Conservation (phyloP, 1,284 basidiomycete genomes). For the Tilletia setariae region DNA sequence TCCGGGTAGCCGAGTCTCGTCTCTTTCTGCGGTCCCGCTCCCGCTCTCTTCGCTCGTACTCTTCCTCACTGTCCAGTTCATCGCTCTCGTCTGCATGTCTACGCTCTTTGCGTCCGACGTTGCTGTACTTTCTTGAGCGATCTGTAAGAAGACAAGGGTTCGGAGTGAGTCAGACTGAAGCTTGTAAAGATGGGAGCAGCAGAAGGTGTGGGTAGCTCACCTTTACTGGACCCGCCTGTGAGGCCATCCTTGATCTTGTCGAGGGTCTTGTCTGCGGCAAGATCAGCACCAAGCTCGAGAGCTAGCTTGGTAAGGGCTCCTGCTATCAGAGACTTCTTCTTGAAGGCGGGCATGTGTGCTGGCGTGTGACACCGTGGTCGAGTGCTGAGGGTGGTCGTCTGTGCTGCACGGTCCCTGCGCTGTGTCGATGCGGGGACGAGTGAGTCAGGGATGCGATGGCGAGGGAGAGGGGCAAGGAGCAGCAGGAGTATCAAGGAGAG, state of each 20-base stretch:
- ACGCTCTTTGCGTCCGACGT: slow-evolving; percentile 4
- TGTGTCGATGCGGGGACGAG: too few species aligned
- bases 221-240: not conserved
- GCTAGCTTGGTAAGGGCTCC: slow-evolving; percentile 8
- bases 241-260: not conserved
- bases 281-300: not conserved
- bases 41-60: slow-evolving; percentile 2
- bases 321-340: not conserved
- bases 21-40: slow-evolving; percentile 1
- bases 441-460: too few species aligned
- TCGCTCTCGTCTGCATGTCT: slow-evolving; percentile 2
- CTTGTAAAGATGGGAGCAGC: not conserved
- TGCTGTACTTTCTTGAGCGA: not conserved
- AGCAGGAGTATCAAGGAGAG: too few species aligned
- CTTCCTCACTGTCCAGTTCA: not conserved
- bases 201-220: not conserved
- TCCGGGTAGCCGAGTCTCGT: not conserved
- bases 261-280: slow-evolving; percentile 1
- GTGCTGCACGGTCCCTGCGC: too few species aligned
- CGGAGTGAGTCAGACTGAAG: not conserved
- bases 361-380: too few species aligned
- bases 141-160: not conserved
- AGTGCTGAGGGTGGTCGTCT: not conserved
- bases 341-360: too few species aligned
- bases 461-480: too few species aligned